Evolutionary conservation across 345 rosid genomes (phyloP), one percentile per base, ranked within the genome.

Genomic region (rapeseed (Brassica napus)): DNA sequence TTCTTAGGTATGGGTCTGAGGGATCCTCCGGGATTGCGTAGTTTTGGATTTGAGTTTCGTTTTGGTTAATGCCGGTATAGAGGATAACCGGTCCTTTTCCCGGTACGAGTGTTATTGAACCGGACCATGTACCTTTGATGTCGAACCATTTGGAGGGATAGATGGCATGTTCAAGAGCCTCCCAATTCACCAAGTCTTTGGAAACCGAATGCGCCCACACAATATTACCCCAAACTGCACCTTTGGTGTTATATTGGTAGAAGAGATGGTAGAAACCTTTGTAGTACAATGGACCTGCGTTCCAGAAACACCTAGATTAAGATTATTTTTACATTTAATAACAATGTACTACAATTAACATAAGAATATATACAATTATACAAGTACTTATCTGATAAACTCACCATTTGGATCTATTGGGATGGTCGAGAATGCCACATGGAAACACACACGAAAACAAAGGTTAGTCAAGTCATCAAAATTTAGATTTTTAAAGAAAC

Each of bases 181-280:
- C 59, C 59, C 59, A 16, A 16, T 54, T 54, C 9, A 54, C 23
- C 4, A 54, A 54, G 59, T 54, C 59, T 16, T 54, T 54, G 9
- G 59, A 54, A 15, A 54, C 59, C 5, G 59, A 54, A 54, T 54
- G 59, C 7, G 59, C 59, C 59, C 59, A 54, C 9, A 54, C 59
- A 16, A 54, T 54, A 16, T 54, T 54, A 54, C 59, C 59, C 59
- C 59, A 54, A 16, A 54, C 59, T 16, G 59, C 59, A 54, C 59
- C 59, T 54, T 54, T 82, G 28, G 98, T 92, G 61, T 92, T 94
- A 78, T 92, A 94, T 54, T 94, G 98, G 72, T 92, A 94, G 85
- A 94, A 94, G 0, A 94, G 78, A 70, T 93, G 99, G 79, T 94
- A 94, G 0, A 85, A 4, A 8, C 99, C 99, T 65, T 91, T 90